A percentile compares a stretch with the other conserved stretches of the same genome.
phyloP scores from a whole-genome alignment of 2,329 filamentous ascomycete genomes.

The Neofusicoccum umdonicola region DNA sequence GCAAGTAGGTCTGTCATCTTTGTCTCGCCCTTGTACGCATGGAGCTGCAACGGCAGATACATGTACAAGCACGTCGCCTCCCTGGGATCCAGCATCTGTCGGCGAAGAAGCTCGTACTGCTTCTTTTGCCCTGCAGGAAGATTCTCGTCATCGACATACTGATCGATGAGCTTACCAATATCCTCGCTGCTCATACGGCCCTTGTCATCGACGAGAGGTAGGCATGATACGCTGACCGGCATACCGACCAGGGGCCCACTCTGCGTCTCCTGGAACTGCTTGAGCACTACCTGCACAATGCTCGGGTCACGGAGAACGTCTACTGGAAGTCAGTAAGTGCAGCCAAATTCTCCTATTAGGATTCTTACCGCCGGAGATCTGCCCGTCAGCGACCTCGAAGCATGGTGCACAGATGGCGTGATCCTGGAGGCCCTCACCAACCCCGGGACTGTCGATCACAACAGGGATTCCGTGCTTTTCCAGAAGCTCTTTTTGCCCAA shows the following conservation, averaged over 20 bases:
- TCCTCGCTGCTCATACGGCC: constrained; percentile 17
- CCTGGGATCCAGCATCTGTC: constrained; percentile 2
- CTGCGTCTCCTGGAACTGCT: constrained; percentile 24
- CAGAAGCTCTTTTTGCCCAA: constrained; percentile 21
- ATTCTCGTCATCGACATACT: not conserved
- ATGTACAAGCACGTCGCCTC: constrained; percentile 14
- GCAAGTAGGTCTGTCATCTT: constrained; percentile 21
- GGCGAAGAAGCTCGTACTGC: constrained; percentile 15
- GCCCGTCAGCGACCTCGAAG: constrained; percentile 19
- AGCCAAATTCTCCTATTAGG: not conserved
- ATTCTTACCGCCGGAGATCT: constrained; percentile 22
- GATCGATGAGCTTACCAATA: not conserved
- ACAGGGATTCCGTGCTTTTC: constrained; percentile 14
- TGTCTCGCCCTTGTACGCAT: constrained; percentile 16
- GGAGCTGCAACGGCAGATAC: constrained; percentile 19
- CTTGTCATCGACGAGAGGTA: constrained; percentile 26
- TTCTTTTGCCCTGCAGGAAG: not conserved
- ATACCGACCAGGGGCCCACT: constrained; percentile 27
- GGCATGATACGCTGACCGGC: constrained; percentile 26
- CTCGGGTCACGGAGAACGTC: constrained; percentile 25
- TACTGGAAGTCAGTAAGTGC: not conserved
- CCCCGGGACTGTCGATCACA: constrained; percentile 1
- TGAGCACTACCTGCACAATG: constrained; percentile 20
- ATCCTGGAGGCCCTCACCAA: constrained; percentile 17
- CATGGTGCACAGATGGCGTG: constrained; percentile 19